These are phyloP conservation scores for Oemleria cerasiformis DNA, from an alignment of 306 rosid species.

Conservation along the genomic window DNA sequence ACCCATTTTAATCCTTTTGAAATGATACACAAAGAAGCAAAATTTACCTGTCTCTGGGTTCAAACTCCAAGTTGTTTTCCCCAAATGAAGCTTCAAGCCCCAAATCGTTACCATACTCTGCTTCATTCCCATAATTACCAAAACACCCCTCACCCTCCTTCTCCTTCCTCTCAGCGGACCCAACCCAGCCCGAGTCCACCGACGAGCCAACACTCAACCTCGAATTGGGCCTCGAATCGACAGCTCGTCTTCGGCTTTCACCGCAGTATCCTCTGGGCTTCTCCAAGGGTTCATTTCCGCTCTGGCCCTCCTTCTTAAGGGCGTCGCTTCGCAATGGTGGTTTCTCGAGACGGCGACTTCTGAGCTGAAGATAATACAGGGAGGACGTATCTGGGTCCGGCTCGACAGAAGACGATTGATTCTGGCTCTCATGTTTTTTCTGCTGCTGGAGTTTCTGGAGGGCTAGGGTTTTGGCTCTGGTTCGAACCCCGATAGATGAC, in stretches of 20 bases:
- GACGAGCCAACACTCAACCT: slow-evolving; percentile 23
- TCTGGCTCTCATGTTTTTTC: neutral
- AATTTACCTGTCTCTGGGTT: slow-evolving; percentile 55
- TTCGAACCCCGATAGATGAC: slow-evolving; percentile 66
- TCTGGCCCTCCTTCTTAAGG: slow-evolving; percentile 9
- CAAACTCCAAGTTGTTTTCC: slow-evolving; percentile 52
- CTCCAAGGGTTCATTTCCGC: neutral
- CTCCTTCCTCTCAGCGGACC: slow-evolving; percentile 6
- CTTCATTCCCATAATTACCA: slow-evolving; percentile 10
- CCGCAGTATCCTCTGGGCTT: slow-evolving; percentile 23
- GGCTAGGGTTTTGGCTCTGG: slow-evolving; percentile 72
- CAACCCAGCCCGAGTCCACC: slow-evolving; percentile 27
- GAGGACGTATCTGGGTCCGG: slow-evolving; percentile 34
- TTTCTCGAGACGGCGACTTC: slow-evolving; percentile 83
- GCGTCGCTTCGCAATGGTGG: slow-evolving; percentile 26
- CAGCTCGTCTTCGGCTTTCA: slow-evolving; percentile 7
- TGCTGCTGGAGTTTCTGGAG: slow-evolving; percentile 49
- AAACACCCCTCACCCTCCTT: slow-evolving; percentile 15
- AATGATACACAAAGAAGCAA: neutral
- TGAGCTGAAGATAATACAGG: slow-evolving; percentile 65
- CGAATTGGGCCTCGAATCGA: slow-evolving; percentile 20
- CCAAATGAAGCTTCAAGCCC: slow-evolving; percentile 52
- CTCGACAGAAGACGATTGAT: neutral
- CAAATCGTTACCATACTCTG: slow-evolving; percentile 32
- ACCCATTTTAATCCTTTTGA: neutral